Conservation (phyloP, 1,139 yeast genomes). For the Wickerhamomyces sp. region DNA sequence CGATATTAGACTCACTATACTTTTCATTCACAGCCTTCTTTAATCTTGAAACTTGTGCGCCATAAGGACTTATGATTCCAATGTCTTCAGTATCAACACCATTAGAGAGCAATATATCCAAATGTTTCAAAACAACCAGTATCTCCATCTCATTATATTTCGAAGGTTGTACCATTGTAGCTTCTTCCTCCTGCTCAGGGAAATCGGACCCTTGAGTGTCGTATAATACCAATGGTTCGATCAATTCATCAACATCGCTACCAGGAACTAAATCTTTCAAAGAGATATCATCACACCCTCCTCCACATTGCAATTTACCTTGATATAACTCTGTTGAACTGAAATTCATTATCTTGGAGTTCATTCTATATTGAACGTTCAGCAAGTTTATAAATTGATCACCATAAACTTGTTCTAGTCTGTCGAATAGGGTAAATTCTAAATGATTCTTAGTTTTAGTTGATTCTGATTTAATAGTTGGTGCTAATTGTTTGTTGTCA, state of each 20-base stretch:
- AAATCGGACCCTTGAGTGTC: slow-evolving; percentile 93
- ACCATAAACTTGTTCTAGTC: slow-evolving; percentile 53
- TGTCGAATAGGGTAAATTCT: slow-evolving; percentile 72
- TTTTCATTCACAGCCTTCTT: slow-evolving; percentile 39
- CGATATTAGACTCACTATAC: slow-evolving; percentile 42
- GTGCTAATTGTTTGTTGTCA: slow-evolving; percentile 85
- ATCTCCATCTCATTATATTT: slow-evolving; percentile 77
- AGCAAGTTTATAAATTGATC: slow-evolving; percentile 51
- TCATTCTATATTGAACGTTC: slow-evolving; percentile 86
- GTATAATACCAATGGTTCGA: slow-evolving; percentile 62
- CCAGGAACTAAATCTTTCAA: slow-evolving; percentile 55
- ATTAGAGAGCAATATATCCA: slow-evolving; percentile 40
- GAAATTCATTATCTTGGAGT: slow-evolving; percentile 68
- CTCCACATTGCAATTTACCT: slow-evolving; percentile 58
- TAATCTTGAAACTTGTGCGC: slow-evolving; percentile 72
- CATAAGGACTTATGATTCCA: slow-evolving; percentile 86
- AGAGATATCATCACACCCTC: slow-evolving; percentile 47
- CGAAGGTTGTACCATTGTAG: slow-evolving; percentile 33
- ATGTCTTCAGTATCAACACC: slow-evolving; percentile 52
- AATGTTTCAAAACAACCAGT: slow-evolving; percentile 52
- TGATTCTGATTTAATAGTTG: slow-evolving; percentile 35
- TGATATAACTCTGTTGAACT: slow-evolving; percentile 68
- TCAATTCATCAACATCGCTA: slow-evolving; percentile 37
- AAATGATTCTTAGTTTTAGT: slow-evolving; percentile 31
- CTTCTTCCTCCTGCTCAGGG: slow-evolving; percentile 42